Evolutionary conservation across 202 grass and related monocot genomes (phyloP), one percentile per base, ranked within the genome.

Genomic region (Carex arenaria): DNA sequence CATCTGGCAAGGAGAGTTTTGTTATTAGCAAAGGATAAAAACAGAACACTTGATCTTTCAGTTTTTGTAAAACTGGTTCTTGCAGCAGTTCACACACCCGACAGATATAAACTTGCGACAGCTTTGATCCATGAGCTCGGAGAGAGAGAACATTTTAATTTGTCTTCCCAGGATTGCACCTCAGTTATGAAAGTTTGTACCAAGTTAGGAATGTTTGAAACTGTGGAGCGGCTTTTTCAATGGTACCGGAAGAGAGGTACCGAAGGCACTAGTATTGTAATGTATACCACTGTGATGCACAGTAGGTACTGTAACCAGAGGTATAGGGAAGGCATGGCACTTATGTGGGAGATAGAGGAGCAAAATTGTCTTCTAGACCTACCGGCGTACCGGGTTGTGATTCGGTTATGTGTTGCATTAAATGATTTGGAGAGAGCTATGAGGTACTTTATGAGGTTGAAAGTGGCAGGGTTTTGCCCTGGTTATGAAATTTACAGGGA

Each of bases 341-440:
- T 95, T 74, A 89, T 90, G 6, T 98, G 96, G 96, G 93, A 98
- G 56, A 90, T 98, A 89, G 93, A 98, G 78, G 86, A 83, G 11
- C 87, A 82, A 4, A 60, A 76, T 36, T 92, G 85, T 42, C 89
- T 87, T 54, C 84, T 98, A n/a, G 96, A 98, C 85, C 85, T 98
- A 63, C 96, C 93, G 1, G 96, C 88, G 9, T 98, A 93, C 72
- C 86, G 89, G 59, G 93, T 98, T 40, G 73, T 98, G 10, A 84
- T 95, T 6, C 92, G 87, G 85, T 83, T 98, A 10, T 89, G 91
- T 51, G 83, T 88, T 74, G 85, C 83, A 7, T 79, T 92, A 61
- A 70, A 42, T 8, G 96, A 98, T 64, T 88, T 75, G 4, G 93
- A 85, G 10, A 93, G 96, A 64, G 93, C 83, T 8, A 72, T 88